Conservation (phyloP, 495 filamentous ascomycete species). For the Neurospora africana region DNA sequence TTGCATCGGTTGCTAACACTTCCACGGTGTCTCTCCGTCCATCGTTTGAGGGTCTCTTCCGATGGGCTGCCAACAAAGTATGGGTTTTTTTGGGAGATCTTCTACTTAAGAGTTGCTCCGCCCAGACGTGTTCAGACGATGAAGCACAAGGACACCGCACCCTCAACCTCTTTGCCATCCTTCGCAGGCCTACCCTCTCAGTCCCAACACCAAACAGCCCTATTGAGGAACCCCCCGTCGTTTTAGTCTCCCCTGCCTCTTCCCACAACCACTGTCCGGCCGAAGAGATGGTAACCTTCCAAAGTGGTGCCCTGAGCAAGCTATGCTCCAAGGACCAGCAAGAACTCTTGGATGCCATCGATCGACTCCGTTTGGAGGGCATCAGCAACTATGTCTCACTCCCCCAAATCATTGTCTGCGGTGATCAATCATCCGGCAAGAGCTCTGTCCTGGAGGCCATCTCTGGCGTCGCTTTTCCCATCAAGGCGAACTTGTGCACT, state of each 20-base stretch:
- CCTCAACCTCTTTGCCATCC: background rate
- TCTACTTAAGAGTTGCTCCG: background rate
- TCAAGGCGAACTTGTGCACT: slow-evolving; percentile 51
- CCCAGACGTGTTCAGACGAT: background rate
- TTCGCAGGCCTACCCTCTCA: background rate
- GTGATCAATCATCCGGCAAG: slow-evolving; percentile 60
- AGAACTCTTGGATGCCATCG: slow-evolving; percentile 45
- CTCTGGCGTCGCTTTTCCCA: slow-evolving; percentile 57
- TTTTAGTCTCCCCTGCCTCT: background rate
- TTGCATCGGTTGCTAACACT: background rate
- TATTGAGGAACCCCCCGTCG: background rate
- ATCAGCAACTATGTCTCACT: slow-evolving; percentile 46
- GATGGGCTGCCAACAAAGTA: background rate
- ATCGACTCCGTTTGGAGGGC: slow-evolving; percentile 44
- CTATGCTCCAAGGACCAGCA: slow-evolving; percentile 32
- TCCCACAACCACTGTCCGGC: background rate
- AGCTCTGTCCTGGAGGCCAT: slow-evolving; percentile 66
- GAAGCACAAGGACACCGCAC: background rate
- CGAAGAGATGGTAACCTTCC: background rate
- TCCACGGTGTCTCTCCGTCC: background rate
- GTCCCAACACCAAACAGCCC: background rate
- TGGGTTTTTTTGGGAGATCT: background rate
- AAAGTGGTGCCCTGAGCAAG: slow-evolving; percentile 13
- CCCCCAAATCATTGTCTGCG: slow-evolving; percentile 60
- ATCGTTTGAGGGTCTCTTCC: background rate